Conservation (phyloP, 352 stramenopile species). For the Phytopythium oedochilum region DNA sequence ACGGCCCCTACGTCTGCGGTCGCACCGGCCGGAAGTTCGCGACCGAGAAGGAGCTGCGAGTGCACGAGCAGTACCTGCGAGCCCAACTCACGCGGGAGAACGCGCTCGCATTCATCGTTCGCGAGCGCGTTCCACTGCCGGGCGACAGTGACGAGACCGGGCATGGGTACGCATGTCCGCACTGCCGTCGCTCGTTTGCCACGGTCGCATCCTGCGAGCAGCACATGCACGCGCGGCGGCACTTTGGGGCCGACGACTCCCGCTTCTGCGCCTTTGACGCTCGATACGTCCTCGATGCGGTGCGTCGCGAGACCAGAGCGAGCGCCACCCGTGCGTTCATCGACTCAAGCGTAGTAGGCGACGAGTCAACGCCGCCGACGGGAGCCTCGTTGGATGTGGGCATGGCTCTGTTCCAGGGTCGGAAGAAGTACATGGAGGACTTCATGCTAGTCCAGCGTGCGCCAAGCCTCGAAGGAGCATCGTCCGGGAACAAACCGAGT, state of each 20-base stretch:
- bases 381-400: conserved; percentile 18
- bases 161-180: conserved; percentile 58
- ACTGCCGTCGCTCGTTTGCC: conserved; percentile 59
- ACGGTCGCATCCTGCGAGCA: conserved; percentile 59
- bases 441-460: conserved; percentile 33
- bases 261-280: conserved; percentile 63
- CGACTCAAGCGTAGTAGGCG: background rate
- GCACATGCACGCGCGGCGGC: conserved; percentile 43
- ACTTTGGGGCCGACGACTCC: conserved; percentile 18
- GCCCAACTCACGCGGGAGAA: conserved; percentile 37
- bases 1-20: conserved; percentile 65
- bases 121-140: conserved; percentile 13
- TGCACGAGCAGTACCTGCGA: conserved; percentile 64
- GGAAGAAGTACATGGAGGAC: conserved; percentile 93
- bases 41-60: conserved; percentile 47
- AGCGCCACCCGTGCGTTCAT: background rate
- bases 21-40: conserved; percentile 59
- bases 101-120: conserved; percentile 50
- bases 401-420: conserved; percentile 83
- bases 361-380: background rate
- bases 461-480: background rate
- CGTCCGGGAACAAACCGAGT: background rate
- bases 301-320: conserved; percentile 14
- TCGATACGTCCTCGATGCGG: conserved; percentile 11
- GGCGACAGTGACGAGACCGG: conserved; percentile 8